phyloP scores from a whole-genome alignment of 495 filamentous ascomycete species.

The Talaromyces trachyspermus region DNA sequence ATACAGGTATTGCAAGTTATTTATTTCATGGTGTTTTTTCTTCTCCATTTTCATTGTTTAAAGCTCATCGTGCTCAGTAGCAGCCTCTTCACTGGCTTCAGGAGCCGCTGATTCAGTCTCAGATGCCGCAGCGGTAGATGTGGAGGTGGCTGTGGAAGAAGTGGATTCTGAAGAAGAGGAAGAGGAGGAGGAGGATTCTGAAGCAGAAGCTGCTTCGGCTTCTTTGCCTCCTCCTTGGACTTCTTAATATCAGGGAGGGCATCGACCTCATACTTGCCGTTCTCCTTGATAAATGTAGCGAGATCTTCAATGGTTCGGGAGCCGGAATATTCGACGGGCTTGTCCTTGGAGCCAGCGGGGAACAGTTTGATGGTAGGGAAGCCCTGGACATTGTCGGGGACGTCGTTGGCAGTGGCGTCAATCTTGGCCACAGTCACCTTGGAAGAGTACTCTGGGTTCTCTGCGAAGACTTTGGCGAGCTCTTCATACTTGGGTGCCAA shows the following conservation, averaged over 20 bases:
- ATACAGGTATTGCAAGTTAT: constrained; percentile 7
- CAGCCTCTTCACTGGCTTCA: constrained; percentile 20
- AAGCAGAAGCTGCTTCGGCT: constrained; percentile 19
- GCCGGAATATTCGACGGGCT: constrained; percentile 80
- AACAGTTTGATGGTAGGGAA: constrained; percentile 99
- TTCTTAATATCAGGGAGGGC: constrained; percentile 43
- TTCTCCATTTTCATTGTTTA: constrained; percentile 14
- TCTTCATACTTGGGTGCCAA: constrained; percentile 71
- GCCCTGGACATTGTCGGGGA: constrained; percentile 91
- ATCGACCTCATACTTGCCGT: constrained; percentile 80
- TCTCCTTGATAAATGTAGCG: constrained; percentile 87
- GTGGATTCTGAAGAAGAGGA: constrained; percentile 13
- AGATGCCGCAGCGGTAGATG: constrained; percentile 20
- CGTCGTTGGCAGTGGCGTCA: constrained; percentile 93
- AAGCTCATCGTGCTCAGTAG: constrained; percentile 32
- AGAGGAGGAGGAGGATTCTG: constrained; percentile 11
- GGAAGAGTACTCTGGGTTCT: constrained; percentile 58
- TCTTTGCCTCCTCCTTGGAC: constrained; percentile 24
- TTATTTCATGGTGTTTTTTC: background rate
- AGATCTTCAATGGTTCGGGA: constrained; percentile 90
- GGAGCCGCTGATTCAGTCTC: constrained; percentile 14
- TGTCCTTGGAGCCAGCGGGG: constrained; percentile 80
- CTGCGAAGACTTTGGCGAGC: constrained; percentile 72
- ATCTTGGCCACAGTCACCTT: constrained; percentile 96
- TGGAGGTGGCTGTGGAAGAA: constrained; percentile 13